Conservation (phyloP, 306 rosid species). For the Fragaria iinumae region DNA sequence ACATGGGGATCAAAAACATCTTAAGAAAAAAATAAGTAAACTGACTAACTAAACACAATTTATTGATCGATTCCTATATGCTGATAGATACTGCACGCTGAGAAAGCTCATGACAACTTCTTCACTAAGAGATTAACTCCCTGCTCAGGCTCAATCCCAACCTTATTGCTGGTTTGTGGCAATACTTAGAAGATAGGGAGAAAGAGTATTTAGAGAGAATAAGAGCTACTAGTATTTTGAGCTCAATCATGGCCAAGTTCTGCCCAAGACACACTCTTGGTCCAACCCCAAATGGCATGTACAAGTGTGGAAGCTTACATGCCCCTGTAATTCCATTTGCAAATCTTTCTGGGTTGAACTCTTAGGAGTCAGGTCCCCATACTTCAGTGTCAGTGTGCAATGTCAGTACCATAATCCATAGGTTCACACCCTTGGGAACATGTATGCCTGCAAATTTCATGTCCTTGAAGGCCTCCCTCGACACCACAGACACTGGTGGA, state of each 20-base stretch:
- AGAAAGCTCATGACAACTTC: background rate
- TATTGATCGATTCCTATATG: too few relatives aligned
- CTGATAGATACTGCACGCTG: background rate
- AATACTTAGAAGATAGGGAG: conserved; percentile 2
- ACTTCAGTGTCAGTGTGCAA: too few relatives aligned
- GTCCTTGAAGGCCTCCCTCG: conserved; percentile 28
- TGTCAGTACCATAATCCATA: conserved; percentile 11
- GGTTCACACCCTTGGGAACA: conserved; percentile 23
- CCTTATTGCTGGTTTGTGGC: too few relatives aligned
- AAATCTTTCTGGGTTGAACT: conserved; percentile 27
- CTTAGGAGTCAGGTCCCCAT: conserved; percentile 27
- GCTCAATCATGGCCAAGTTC: conserved; percentile 25
- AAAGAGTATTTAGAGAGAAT: background rate
- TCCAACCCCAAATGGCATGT: conserved; percentile 27
- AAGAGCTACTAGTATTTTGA: conserved; percentile 12
- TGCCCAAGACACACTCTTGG: conserved; percentile 19
- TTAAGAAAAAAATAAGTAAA: too few relatives aligned
- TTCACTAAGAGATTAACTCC: background rate
- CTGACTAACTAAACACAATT: too few relatives aligned
- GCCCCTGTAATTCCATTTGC: conserved; percentile 18
- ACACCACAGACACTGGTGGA: conserved; percentile 19
- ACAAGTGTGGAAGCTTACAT: conserved; percentile 31
- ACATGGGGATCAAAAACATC: too few relatives aligned
- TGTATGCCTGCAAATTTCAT: conserved; percentile 7
- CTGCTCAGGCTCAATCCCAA: too few relatives aligned